These are phyloP conservation scores for Sporothrix curviconia DNA, from an alignment of 2,329 filamentous ascomycete genomes.

Conservation along the genomic window DNA sequence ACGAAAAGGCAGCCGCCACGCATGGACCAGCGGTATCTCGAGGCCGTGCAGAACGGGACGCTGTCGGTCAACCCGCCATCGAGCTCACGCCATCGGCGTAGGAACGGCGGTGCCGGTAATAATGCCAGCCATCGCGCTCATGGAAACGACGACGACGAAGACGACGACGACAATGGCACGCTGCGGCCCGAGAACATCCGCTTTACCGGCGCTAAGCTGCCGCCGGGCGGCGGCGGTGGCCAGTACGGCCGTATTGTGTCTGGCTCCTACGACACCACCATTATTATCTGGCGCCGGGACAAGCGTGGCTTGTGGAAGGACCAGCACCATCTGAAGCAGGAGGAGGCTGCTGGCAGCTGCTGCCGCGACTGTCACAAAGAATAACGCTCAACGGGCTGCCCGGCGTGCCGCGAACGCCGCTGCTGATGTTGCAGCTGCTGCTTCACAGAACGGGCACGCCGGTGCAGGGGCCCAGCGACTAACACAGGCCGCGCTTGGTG, in stretches of 20 bases:
- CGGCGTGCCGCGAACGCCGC: background rate
- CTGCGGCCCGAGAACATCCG: slow-evolving; percentile 68
- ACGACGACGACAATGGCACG: slow-evolving; percentile 60
- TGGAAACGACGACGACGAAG: background rate
- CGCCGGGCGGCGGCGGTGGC: slow-evolving; percentile 83
- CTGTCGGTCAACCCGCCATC: slow-evolving; percentile 27
- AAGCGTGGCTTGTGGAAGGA: slow-evolving; percentile 78
- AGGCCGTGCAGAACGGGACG: slow-evolving; percentile 46
- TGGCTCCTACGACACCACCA: slow-evolving; percentile 90
- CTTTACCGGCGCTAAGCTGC: slow-evolving; percentile 77
- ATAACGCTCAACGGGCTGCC: background rate
- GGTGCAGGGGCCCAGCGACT: background rate
- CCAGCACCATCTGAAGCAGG: slow-evolving; percentile 67
- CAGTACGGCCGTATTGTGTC: slow-evolving; percentile 92
- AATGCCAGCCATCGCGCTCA: background rate
- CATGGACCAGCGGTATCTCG: slow-evolving; percentile 68
- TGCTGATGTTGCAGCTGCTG: background rate
- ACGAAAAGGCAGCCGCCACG: slow-evolving; percentile 65
- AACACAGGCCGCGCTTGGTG: background rate
- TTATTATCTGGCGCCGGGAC: slow-evolving; percentile 90
- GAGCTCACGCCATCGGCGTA: background rate
- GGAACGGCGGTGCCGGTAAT: background rate
- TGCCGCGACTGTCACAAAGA: slow-evolving; percentile 26
- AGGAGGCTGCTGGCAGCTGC: slow-evolving; percentile 52
- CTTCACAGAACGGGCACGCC: too few relatives aligned